Evolutionary conservation across 192 early-diverging fungal species (phyloP), one percentile per base, ranked within the genome.

Genomic region (Linnemannia elongata): DNA sequence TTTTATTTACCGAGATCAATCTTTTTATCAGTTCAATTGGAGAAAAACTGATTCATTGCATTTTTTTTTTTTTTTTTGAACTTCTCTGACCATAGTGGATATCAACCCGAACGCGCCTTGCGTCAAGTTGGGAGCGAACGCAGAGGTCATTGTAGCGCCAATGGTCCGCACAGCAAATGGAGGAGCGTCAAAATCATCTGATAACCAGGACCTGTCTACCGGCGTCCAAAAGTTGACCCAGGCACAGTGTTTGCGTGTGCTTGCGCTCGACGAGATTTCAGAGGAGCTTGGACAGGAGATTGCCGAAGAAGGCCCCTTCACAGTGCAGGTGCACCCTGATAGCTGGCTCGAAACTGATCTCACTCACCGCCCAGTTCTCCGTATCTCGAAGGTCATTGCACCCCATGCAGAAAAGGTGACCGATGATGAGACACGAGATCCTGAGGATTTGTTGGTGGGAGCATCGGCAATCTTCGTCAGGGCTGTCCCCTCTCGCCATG

Each of bases 81-180:
- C 1, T 0, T 44, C 42, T 10, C 1, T 44, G 15, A n/a, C 6
- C 42, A 8, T 82, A 93, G 92, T 89, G 20, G 91, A 93, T 83
- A 84, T 91, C 27, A 88, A 88, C 82, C 94, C 96, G 0, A 69
- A 76, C 10, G 78, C 89, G 1, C 81, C 71, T 3, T 92, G 88
- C 71, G 86, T 91, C 0, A 89, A 94, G 82, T 88, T 97, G 8
- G 91, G 89, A 13, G 92, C 93, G 35, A 94, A 93, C 81, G 87
- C 93, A 12, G 95, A 97, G 77, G 91, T 97, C 52, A 90, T 91
- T 72, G 95, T 97, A 20, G 93, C 94, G 17, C 95, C 96, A 33
- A 96, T 93, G 79, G 89, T 93, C 68, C 90, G 95, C 49, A 84
- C 88, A 69, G 76, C 76, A 39, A 83, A 82, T 49, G 72, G 76